Evolutionary conservation across 2,329 filamentous ascomycete genomes (phyloP), one percentile per base, ranked within the genome.

Genomic region (Cladorrhinum sp.): DNA sequence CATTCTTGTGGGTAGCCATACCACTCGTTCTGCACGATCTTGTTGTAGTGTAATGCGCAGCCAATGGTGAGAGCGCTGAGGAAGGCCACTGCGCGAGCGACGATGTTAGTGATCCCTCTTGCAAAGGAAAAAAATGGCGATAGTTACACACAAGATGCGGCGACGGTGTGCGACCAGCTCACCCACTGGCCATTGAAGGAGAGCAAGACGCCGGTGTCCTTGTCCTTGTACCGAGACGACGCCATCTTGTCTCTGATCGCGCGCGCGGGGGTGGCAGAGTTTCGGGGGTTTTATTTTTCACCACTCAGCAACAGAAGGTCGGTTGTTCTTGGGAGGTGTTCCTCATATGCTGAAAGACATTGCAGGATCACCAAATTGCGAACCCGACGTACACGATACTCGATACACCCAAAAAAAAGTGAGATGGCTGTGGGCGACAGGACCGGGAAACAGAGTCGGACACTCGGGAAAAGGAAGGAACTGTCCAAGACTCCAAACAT

Each of bases 21-120:
- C 78, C 93, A 90, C 76, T 99, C 92, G 77, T 99, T 99, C 76
- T 97, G 82, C 59, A 99, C 95, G 68, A 99, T 99, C 80, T 99
- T 99, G 72, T 90, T 85, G 78, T 95, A 98, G 77, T 99, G 95
- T 53, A 99, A 83, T 58, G 81, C 83, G 59, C 88, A 80, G 66
- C 93, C 93, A 63, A 96, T 87, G 59, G 93, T 74, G 66, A 98
- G 81, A 62, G 93, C 93, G 72, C 91, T 92, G 65, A 96, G 66
- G 72, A 98, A 98, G 60, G 93, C 93, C 70, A 84, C 89, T 91
- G 68, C 50, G 38, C 13, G 41, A 24, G 36, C 24, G 53, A 45
- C 36, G 24, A 48, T 24, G 61, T 61, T 23, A 60, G 56, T n/a
- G 50, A 24, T 51, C 16, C 55, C 13, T 16, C 20, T 9, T n/a